These are phyloP conservation scores for Yamadazyma friedrichii DNA, from an alignment of 1,139 yeast genomes.

Conservation along the genomic window DNA sequence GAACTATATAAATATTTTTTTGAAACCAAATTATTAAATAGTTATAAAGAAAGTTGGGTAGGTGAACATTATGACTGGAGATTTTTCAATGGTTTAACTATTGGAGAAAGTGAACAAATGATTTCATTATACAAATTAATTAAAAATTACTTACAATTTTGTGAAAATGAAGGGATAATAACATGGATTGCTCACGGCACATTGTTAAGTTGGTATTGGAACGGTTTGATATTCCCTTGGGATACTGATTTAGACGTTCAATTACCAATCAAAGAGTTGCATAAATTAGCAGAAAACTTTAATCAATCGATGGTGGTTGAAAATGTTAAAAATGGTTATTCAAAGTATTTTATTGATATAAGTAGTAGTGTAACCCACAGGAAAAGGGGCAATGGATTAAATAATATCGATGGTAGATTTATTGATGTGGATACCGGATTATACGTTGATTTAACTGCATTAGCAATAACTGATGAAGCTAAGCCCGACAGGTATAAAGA, in stretches of 20 bases:
- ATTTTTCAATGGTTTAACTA: constrained; percentile 42
- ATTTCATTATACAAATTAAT: constrained; percentile 28
- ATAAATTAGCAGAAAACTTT: constrained; percentile 26
- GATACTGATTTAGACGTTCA: constrained; percentile 40
- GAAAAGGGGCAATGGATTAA: constrained; percentile 29
- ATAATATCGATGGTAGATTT: constrained; percentile 39
- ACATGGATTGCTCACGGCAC: constrained; percentile 47
- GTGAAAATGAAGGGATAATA: constrained; percentile 26
- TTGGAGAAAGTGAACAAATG: constrained; percentile 27
- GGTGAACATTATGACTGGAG: constrained; percentile 52
- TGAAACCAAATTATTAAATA: constrained; percentile 28
- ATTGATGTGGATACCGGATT: constrained; percentile 39
- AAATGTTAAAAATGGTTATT: constrained; percentile 26
- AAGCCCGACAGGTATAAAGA: constrained; percentile 32
- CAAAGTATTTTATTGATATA: constrained; percentile 34
- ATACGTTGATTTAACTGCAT: constrained; percentile 39
- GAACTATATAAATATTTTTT: constrained; percentile 33
- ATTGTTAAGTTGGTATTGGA: constrained; percentile 43
- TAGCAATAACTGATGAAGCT: constrained; percentile 26
- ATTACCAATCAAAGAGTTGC: constrained; percentile 32
- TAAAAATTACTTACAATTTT: constrained; percentile 31
- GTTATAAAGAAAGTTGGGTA: constrained; percentile 19
- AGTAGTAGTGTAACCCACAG: constrained; percentile 32
- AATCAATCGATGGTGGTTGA: constrained; percentile 40
- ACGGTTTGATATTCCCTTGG: constrained; percentile 39